Percentiles rank a stretch among this genome's conserved stretches.
These are phyloP conservation scores for Aspergillus fischeri DNA, from an alignment of 2,329 filamentous ascomycete genomes.

Conservation along the genomic window DNA sequence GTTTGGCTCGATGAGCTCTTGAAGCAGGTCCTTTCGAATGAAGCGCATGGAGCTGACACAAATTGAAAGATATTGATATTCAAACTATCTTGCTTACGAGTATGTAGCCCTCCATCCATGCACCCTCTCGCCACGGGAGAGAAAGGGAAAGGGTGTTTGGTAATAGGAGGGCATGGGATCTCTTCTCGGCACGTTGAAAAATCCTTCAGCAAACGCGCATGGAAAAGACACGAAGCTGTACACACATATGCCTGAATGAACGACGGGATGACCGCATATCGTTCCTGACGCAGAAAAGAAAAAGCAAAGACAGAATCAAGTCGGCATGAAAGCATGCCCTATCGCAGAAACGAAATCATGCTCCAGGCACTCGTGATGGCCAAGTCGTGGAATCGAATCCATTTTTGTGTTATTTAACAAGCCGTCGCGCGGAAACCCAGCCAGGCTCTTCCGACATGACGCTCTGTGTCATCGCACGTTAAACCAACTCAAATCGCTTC, in stretches of 20 bases:
- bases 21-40: background rate
- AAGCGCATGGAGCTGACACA: background rate
- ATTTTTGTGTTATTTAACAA: conserved; percentile 22
- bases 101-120: conserved; percentile 47
- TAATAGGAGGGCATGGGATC: conserved; percentile 43
- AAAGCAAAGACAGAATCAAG: background rate
- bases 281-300: conserved; percentile 1
- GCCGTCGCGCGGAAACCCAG: conserved; percentile 14
- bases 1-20: conserved; percentile 11
- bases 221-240: conserved; percentile 59
- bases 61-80: background rate
- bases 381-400: conserved; percentile 17
- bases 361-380: conserved; percentile 5
- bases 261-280: conserved; percentile 4
- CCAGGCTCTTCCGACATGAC: conserved; percentile 13
- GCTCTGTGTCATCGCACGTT: conserved; percentile 33
- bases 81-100: conserved; percentile 10
- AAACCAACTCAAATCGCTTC: conserved; percentile 31
- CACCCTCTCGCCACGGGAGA: conserved; percentile 40
- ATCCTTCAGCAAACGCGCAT: conserved; percentile 66
- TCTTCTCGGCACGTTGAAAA: conserved; percentile 61
- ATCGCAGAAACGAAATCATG: conserved; percentile 2
- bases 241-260: conserved; percentile 61
- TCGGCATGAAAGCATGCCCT: background rate
- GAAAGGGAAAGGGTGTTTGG: conserved; percentile 44